These are phyloP conservation scores for Dovyalis caffra DNA, from an alignment of 345 rosid species.

Conservation along the genomic window DNA sequence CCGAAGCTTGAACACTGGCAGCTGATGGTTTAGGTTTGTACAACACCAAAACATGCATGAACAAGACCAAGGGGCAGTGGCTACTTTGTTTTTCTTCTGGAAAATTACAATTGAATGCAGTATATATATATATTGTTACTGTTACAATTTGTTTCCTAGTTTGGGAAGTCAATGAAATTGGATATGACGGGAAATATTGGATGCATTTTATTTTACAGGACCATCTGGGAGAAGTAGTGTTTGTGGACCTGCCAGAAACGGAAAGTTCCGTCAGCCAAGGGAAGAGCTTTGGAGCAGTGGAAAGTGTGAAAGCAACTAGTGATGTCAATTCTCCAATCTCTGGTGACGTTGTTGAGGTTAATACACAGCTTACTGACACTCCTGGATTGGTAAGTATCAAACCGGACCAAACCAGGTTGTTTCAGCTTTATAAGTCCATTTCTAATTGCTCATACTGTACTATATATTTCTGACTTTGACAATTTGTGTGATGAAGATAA, in stretches of 20 bases:
- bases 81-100: neutral
- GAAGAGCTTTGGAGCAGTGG: conserved; percentile 80
- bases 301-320: conserved; percentile 95
- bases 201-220: conserved; percentile 38
- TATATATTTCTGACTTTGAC: neutral
- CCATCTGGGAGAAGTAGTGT: conserved; percentile 95
- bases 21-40: neutral
- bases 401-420: neutral
- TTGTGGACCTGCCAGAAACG: conserved; percentile 75
- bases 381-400: conserved; percentile 65
- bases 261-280: conserved; percentile 56
- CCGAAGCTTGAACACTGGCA: neutral
- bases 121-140: neutral
- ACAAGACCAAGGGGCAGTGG: neutral
- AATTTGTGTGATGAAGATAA: conserved; percentile 45
- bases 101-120: neutral
- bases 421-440: neutral
- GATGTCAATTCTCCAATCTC: conserved; percentile 86
- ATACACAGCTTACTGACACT: conserved; percentile 60
- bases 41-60: neutral
- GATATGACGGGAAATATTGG: neutral
- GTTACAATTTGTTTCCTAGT: neutral
- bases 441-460: neutral
- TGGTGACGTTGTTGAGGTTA: conserved; percentile 79
- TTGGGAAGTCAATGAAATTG: neutral